phyloP scores from a whole-genome alignment of 768 basidiomycete genomes.

The Porphyrellus cyaneotinctus region DNA sequence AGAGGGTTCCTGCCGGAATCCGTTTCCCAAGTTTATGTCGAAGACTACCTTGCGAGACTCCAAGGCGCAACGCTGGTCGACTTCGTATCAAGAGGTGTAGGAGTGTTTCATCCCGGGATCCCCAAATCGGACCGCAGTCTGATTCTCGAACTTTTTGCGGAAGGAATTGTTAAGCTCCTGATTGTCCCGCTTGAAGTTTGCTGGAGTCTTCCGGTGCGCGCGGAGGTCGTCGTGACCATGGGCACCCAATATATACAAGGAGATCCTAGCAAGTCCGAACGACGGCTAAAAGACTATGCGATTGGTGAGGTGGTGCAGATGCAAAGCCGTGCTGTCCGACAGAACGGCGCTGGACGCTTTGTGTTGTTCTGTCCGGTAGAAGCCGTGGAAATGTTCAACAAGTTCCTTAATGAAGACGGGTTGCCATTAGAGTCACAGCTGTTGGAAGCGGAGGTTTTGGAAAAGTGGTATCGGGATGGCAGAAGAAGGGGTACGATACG shows the following conservation, averaged over 20 bases:
- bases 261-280: conserved; percentile 45
- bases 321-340: conserved; percentile 82
- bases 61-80: conserved; percentile 63
- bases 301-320: conserved; percentile 83
- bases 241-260: conserved; percentile 80
- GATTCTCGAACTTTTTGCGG: conserved; percentile 76
- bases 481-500: conserved; percentile 37
- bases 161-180: conserved; percentile 76
- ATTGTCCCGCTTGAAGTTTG: conserved; percentile 80
- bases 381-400: conserved; percentile 71
- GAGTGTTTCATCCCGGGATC: conserved; percentile 78
- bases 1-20: conserved; percentile 61
- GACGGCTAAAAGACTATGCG: conserved; percentile 75
- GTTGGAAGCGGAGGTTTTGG: conserved; percentile 46
- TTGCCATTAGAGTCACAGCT: conserved; percentile 85
- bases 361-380: conserved; percentile 89
- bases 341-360: conserved; percentile 60
- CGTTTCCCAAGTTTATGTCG: conserved; percentile 50
- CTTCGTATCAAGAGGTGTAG: conserved; percentile 80
- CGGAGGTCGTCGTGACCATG: conserved; percentile 81
- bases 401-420: conserved; percentile 79
- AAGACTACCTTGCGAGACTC: conserved; percentile 54
- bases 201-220: conserved; percentile 86
- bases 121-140: conserved; percentile 61
- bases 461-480: conserved; percentile 44